Evolutionary conservation across 2,329 filamentous ascomycete genomes (phyloP), one percentile per base, ranked within the genome.

Genomic region (Claviceps sp.): DNA sequence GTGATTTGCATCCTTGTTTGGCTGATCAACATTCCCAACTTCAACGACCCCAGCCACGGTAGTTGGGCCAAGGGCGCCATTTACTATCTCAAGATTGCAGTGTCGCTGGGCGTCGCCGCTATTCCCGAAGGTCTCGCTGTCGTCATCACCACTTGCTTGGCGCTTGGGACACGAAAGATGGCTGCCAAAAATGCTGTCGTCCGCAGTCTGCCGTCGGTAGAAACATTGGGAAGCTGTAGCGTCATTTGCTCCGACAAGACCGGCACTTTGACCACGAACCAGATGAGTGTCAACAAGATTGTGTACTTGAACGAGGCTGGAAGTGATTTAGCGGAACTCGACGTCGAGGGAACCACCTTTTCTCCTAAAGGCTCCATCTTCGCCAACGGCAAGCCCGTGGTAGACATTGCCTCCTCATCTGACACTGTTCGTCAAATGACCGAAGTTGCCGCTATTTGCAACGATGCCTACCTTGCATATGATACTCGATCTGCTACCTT

Each of bases 161-260:
- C 93, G 57, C 78, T 98, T 37, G 93, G 94, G 60, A 98, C 94
- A 4, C 84, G 93, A 58, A 97, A 95, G 73, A 98, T 98, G 94
- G 94, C 93, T 19, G 87, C 89, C 54, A 97, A 95, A 76, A 97
- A 97, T 64, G 93, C 93, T 7, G 90, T 98, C 40, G 94, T 98
- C 54, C 83, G 94, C 68, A 96, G 89, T 65, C 74, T 98, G 61
- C 93, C 93, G 19, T 98, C 93, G 1, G 93, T 98, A 50, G 93
- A 98, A 71, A 98, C 93, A 13, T 78, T 98, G 50, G 93, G 93
- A 65, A 98, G 93, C 77, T 98, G 93, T 80, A 98, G 93, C 64
- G 90, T 98, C 53, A 96, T 98, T 66, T 98, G 94, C 75, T 98
- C 94, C 4, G 93, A 98, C 76, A 98, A 98, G 77, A 98, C 93